Evolutionary conservation across 352 stramenopile genomes (phyloP), one percentile per base, ranked within the genome.

Genomic region (Phytophthora fragariaefolia): DNA sequence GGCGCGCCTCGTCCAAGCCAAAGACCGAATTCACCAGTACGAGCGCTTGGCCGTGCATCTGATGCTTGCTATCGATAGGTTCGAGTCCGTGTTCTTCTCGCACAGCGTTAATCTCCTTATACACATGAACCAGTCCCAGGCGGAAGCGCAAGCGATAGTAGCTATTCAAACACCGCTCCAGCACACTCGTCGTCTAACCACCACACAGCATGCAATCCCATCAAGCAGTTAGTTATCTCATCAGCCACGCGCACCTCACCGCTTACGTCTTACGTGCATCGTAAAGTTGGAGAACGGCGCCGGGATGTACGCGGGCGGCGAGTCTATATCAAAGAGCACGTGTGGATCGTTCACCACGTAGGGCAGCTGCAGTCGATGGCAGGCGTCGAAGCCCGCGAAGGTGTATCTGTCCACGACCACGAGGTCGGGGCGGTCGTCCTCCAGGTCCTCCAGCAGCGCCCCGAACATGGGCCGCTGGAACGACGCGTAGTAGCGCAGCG

Each of bases 21-120:
- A 97, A 93, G 32, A 90, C 76, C 20, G 88, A 93, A 58, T 92
- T 94, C 47, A 86, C 83, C 28, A 97, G 71, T 46, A 96, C 86
- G 30, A 96, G 76, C 30, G 73, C 65, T 26, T 87, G 68, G 24
- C 79, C 78, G 58, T 83, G 80, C 42, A 89, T 66, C 27, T 88
- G 73, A 36, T 82, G 51, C 42, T 90, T 90, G 73, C 62, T 79
- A 18, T 76, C 46, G 40, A 92, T 76, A 1, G 73, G 36, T 4
- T 69, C 36, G 5, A 96, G 74, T 47, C 79, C 80, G 43, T 88
- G 60, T 9, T 90, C 82, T 30, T 61, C 60, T 18, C 84, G 77
- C 47, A 77, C 76, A n/a, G 71, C 62, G 55, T 92, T 90, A 60
- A 91, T 85, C 34, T 90, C 75, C 36, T 89, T 81, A 69, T 85